Base-by-base conservation (phyloP, 2,329 filamentous ascomycete species). In the Xylariaceae sp. region DNA sequence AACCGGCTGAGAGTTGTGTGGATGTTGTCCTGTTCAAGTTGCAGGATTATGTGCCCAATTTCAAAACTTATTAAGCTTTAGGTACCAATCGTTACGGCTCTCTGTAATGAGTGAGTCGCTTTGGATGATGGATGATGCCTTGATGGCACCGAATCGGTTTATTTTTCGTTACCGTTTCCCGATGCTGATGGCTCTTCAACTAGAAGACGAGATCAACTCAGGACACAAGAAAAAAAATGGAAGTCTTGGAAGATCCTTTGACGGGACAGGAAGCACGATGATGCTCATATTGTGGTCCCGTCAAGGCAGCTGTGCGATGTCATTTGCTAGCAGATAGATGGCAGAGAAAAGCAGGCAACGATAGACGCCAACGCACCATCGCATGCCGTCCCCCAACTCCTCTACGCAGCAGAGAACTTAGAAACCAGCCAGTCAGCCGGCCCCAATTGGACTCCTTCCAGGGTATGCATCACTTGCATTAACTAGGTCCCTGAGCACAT, bases 21-120 rank as follows among this genome's bases (percentile, higher is more conserved):
- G 42, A 26, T 60, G 55, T 52, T 44, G 57, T 53, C 51, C 50
- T 23, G 42, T 61, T 50, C 54, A 55, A 50, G 45, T 52, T 57
- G 32, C 43, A 45, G 52, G 43, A 56, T 62, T 67, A 66, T 65
- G 69, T 65, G 59, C 65, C 65, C 63, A 57, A 67, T 61, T 68
- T 52, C 60, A 62, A 52, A n/a, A 23, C 20, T 52, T 50, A n/a
- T 60, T 45, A 40, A 42, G 57, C 57, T 57, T 70, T 70, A 66
- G 68, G 68, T 70, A 70, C 57, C 68, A 70, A 70, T 65, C n/a
- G 46, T 57, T 43, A 48, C 23, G 44, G 49, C 10, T 44, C 9
- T 55, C 44, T 54, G 49, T 52, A 3, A 60, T 59, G 62, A 62
- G 59, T 51, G 50, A 57, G 49, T 41, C 60, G 23, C 23, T 40